Percentiles rank a stretch among this genome's conserved stretches.
These are phyloP conservation scores for Cryptococcus jaspeensis DNA, from an alignment of 1,284 basidiomycete species.

Conservation along the genomic window DNA sequence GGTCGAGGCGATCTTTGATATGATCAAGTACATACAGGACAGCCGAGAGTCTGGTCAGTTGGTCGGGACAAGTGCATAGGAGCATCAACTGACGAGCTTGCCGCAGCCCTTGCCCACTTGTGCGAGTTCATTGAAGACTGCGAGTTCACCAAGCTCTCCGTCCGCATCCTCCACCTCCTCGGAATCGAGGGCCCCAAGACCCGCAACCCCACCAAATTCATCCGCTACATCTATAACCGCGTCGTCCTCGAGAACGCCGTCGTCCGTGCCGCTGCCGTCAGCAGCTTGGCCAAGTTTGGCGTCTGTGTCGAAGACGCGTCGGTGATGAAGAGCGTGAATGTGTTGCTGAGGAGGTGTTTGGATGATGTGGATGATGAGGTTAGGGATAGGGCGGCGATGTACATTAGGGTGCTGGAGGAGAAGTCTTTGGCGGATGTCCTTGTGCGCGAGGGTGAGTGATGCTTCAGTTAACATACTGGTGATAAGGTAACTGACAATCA, in stretches of 20 bases:
- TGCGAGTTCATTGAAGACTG: slow-evolving; percentile 99
- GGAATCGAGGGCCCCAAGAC: slow-evolving; percentile 96
- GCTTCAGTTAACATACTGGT: not conserved
- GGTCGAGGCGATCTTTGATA: slow-evolving; percentile 99
- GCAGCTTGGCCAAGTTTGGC: slow-evolving; percentile 94
- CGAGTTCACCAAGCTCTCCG: slow-evolving; percentile 98
- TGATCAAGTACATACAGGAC: slow-evolving; percentile 96
- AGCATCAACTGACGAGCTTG: not conserved
- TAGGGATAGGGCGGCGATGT: slow-evolving; percentile 93
- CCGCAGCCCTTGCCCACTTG: slow-evolving; percentile 86
- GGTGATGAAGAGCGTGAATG: slow-evolving; percentile 81
- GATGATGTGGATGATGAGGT: slow-evolving; percentile 99
- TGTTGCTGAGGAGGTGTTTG: slow-evolving; percentile 82
- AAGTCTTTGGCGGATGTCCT: slow-evolving; percentile 78
- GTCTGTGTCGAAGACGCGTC: slow-evolving; percentile 75
- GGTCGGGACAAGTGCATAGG: not conserved
- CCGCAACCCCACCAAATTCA: slow-evolving; percentile 94
- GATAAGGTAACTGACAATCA: slow-evolving; percentile 2
- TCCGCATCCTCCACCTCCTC: slow-evolving; percentile 91
- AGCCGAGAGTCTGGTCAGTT: slow-evolving; percentile 74
- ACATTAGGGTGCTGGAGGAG: slow-evolving; percentile 80
- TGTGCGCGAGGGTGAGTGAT: slow-evolving; percentile 78
- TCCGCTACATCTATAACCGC: slow-evolving; percentile 99
- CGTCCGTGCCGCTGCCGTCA: slow-evolving; percentile 93
- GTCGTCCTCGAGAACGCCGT: slow-evolving; percentile 98